These are phyloP conservation scores for Setaria viridis DNA, from an alignment of 202 grass and related monocot genomes.

Conservation along the genomic window DNA sequence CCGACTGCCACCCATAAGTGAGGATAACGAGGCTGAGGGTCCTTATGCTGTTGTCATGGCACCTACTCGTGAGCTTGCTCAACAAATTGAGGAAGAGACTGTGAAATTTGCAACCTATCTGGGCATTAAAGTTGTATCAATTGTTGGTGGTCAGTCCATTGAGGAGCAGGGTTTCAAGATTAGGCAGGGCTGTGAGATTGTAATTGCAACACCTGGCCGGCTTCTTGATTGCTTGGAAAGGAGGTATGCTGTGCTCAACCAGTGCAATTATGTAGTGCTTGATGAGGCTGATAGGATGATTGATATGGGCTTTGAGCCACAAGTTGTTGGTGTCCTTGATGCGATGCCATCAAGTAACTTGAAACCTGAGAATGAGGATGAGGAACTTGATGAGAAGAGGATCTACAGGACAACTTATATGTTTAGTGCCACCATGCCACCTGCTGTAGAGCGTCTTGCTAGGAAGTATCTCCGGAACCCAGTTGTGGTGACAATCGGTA, in stretches of 20 bases:
- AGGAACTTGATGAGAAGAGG: conserved; percentile 88
- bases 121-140: conserved; percentile 91
- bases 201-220: conserved; percentile 91
- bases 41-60: conserved; percentile 98
- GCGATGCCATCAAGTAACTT: conserved; percentile 97
- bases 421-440: conserved; percentile 98
- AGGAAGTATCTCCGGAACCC: conserved; percentile 95
- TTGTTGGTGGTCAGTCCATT: conserved; percentile 84
- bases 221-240: conserved; percentile 95
- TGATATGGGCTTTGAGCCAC: conserved; percentile 98
- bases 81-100: conserved; percentile 97
- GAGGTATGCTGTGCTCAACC: conserved; percentile 93
- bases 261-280: conserved; percentile 96
- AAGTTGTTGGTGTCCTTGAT: conserved; percentile 90
- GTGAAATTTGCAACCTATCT: conserved; percentile 91
- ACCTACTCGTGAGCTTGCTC: conserved; percentile 92
- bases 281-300: conserved; percentile 99
- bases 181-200: conserved; percentile 92
- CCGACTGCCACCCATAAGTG: conserved; percentile 81
- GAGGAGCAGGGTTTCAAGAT: conserved; percentile 88
- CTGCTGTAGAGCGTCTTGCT: conserved; percentile 90
- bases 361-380: conserved; percentile 97
- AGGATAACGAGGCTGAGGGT: conserved; percentile 93
- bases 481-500: conserved; percentile 94
- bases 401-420: conserved; percentile 98